phyloP scores from a whole-genome alignment of 495 filamentous ascomycete genomes.

The Penicillium antarcticum region DNA sequence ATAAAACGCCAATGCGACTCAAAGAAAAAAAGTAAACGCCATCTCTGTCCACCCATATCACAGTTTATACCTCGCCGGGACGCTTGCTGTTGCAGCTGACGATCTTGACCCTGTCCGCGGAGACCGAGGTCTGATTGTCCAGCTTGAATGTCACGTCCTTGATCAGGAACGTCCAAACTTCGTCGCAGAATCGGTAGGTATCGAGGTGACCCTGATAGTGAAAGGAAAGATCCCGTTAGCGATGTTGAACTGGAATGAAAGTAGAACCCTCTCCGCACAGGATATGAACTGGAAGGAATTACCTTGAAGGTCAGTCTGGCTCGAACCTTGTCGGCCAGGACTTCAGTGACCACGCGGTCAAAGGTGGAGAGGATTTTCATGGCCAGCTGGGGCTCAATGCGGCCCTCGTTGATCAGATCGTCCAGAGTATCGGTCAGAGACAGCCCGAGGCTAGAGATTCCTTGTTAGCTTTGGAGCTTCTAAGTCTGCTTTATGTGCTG shows the following conservation, averaged over 20 bases:
- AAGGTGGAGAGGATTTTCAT: constrained; percentile 97
- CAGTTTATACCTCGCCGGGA: constrained; percentile 60
- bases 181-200: constrained; percentile 99
- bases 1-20: constrained; percentile 20
- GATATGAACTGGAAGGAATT: constrained; percentile 18
- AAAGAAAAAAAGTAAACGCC: constrained; percentile 12
- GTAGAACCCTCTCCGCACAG: background rate
- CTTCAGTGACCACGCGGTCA: constrained; percentile 83
- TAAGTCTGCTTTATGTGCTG: background rate
- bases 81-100: constrained; percentile 92
- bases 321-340: constrained; percentile 87
- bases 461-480: background rate
- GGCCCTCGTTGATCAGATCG: constrained; percentile 85
- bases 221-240: constrained; percentile 13
- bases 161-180: constrained; percentile 99
- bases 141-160: constrained; percentile 98
- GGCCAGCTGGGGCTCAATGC: constrained; percentile 95
- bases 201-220: constrained; percentile 81
- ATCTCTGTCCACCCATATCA: background rate
- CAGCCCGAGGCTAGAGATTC: constrained; percentile 69
- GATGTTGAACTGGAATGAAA: background rate
- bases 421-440: constrained; percentile 95
- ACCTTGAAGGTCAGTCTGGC: constrained; percentile 95
- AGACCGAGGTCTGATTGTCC: constrained; percentile 65
- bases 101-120: constrained; percentile 89